Conservation (phyloP, 2,329 filamentous ascomycete genomes). For the Xylariaceae sp. region DNA sequence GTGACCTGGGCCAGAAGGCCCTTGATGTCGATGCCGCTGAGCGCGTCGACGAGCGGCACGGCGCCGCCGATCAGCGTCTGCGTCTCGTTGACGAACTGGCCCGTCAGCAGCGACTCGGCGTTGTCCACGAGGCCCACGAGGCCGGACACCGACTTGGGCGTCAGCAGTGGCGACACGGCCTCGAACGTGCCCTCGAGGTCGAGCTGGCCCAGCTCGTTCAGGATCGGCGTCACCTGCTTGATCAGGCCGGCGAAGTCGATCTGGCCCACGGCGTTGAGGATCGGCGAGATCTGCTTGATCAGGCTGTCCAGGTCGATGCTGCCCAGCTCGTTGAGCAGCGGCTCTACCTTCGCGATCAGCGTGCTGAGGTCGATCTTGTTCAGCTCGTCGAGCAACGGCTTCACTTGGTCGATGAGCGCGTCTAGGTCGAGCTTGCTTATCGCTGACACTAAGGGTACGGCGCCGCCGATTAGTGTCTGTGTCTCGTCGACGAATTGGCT, state of each 20-base stretch:
- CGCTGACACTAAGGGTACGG: conserved; percentile 36
- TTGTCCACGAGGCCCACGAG: conserved; percentile 47
- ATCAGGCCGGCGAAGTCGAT: conserved; percentile 41
- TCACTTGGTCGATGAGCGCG: conserved; percentile 40
- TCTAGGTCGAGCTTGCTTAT: conserved; percentile 42
- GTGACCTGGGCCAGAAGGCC: conserved; percentile 44
- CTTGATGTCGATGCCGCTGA: conserved; percentile 46
- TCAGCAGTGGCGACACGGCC: conserved; percentile 44
- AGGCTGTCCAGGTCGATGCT: conserved; percentile 43
- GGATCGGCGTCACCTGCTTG: conserved; percentile 40
- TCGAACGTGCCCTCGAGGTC: conserved; percentile 44
- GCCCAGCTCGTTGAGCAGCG: conserved; percentile 41
- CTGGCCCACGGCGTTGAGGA: conserved; percentile 41
- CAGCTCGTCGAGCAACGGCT: conserved; percentile 40
- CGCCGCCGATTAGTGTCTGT: conserved; percentile 36
- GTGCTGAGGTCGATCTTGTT: conserved; percentile 33
- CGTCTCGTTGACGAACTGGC: conserved; percentile 49
- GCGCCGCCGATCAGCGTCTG: conserved; percentile 45
- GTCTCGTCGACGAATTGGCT: conserved; percentile 37
- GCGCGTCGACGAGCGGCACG: conserved; percentile 44
- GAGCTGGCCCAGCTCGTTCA: conserved; percentile 41
- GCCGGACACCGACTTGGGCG: conserved; percentile 42
- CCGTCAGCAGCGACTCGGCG: conserved; percentile 46
- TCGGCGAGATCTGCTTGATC: conserved; percentile 43
- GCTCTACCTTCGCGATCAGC: conserved; percentile 42